phyloP scores from a whole-genome alignment of 163 green algal species.

The Scenedesmus sp. region DNA sequence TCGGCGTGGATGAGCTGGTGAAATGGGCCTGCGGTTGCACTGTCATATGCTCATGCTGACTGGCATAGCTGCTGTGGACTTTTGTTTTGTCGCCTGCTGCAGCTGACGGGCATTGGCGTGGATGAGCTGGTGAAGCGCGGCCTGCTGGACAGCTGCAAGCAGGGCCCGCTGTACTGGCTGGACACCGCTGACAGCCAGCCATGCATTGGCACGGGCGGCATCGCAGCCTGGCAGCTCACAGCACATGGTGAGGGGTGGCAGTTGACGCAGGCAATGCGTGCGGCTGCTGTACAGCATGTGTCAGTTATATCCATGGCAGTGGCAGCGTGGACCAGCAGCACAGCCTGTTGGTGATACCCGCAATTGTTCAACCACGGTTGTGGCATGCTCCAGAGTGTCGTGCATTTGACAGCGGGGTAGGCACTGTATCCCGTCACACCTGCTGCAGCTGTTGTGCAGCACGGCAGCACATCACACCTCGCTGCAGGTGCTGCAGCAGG shows the following conservation, averaged over 20 bases:
- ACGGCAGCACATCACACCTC: too few relatives aligned
- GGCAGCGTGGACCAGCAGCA: too few relatives aligned
- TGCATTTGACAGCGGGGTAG: too few relatives aligned
- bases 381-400: too few relatives aligned
- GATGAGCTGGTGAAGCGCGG: conserved; percentile 77
- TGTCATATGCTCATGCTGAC: neutral
- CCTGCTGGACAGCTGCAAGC: conserved; percentile 69
- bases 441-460: neutral
- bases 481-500: too few relatives aligned
- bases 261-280: neutral
- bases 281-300: too few relatives aligned
- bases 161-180: conserved; percentile 78
- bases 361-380: too few relatives aligned
- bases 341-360: too few relatives aligned
- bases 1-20: neutral
- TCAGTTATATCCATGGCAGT: too few relatives aligned
- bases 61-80: too few relatives aligned
- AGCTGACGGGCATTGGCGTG: conserved; percentile 60
- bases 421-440: too few relatives aligned
- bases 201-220: conserved; percentile 68
- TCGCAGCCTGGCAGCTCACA: conserved; percentile 67
- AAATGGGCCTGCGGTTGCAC: too few relatives aligned
- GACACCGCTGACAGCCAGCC: conserved; percentile 74
- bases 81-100: neutral
- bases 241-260: conserved; percentile 49